Evolutionary conservation across 345 rosid species (phyloP), one percentile per base, ranked within the genome.

Genomic region (Populus alba): DNA sequence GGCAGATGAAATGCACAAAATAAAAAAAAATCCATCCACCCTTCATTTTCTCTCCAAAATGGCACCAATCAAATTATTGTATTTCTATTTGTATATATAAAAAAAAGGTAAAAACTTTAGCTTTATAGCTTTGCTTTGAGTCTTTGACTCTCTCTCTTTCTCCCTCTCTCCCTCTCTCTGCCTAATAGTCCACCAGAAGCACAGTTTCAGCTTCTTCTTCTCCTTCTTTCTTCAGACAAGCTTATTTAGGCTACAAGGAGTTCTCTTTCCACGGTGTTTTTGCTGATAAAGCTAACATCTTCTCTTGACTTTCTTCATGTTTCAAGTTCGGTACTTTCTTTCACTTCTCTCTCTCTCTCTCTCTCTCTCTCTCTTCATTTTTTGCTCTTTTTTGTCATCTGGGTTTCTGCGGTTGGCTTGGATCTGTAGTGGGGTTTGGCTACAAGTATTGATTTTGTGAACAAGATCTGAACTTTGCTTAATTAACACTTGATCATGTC

Each of bases 391-490:
- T 33, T 71, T 57, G 13, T 71, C 83, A 79, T 80, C 84, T 75
- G 85, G 84, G 84, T 86, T 66, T 75, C 43, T 43, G 22, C 62
- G 71, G 23, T 39, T 83, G 53, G 70, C 79, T 73, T 75, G 84
- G 91, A 87, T 88, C 91, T 85, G 81, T 75, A 68, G 37, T 76
- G 85, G 80, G 79, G 75, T 80, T 62, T 73, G 53, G 16, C 27
- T 69, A 22, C 66, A 79, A 79, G 61, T 31, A 33, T 41, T 75
- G 70, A 11, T 68, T 74, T 37, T 72, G 57, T 71, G 67, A 78
- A 80, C 86, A 77, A 86, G 92, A 89, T 90, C 94, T 87, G 86
- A 27, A 41, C 73, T 86, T 69, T 75, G 53, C 39, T 70, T 29
- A 35, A 70, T 70, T 79, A 49, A 63, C 29, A n/a, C 41, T 68